Base-by-base conservation (phyloP, 352 stramenopile species). In the Pythium myriotylum region DNA sequence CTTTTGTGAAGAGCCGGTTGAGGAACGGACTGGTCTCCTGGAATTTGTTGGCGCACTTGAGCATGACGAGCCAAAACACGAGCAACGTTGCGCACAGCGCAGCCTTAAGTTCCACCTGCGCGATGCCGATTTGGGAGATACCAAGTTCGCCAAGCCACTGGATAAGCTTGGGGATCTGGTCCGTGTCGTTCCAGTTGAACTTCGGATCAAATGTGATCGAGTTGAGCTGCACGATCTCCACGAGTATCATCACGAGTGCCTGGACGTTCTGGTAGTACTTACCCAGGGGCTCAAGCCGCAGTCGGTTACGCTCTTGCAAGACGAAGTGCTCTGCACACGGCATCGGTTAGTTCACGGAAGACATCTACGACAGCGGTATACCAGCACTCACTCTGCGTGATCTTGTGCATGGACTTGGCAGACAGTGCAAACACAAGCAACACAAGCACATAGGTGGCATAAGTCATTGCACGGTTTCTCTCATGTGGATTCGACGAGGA, bases 1-100 rank as follows among this genome's bases (percentile, higher is more conserved):
- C 79, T 33, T 86, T 88, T 7, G 79, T 88, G 16, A 85, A 47
- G 20, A 84, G 42, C 0, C 68, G 72, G 63, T 89, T 81, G 13
- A 89, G 57, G 22, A 77, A 45, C 4, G 66, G 66, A 35, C 71
- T 86, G 27, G 63, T 84, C 29, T 89, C 77, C 49, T 80, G 79
- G 59, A 89, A 89, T 45, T 84, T 84, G 73, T 89, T 89, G 16
- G 76, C 73, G n/a, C 76, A 81, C 62, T 89, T 89, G 55, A 89
- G 56, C 50, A 85, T 53, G 19, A 87, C n/a, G 39, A 84, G 72
- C 71, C 74, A 89, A 8, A 65, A 24, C 9, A 69, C 2, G 14
- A 89, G 53, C 33, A 67, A 45, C 2, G 67, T 4, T 0, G 67
- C 54, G 39, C 59, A 74, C n/a, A 76, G n/a, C 16, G 64, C 27